Evolutionary conservation across 331 rosid species (phyloP), one percentile per base, ranked within the genome.

Genomic region (Pyrus hybrid): DNA sequence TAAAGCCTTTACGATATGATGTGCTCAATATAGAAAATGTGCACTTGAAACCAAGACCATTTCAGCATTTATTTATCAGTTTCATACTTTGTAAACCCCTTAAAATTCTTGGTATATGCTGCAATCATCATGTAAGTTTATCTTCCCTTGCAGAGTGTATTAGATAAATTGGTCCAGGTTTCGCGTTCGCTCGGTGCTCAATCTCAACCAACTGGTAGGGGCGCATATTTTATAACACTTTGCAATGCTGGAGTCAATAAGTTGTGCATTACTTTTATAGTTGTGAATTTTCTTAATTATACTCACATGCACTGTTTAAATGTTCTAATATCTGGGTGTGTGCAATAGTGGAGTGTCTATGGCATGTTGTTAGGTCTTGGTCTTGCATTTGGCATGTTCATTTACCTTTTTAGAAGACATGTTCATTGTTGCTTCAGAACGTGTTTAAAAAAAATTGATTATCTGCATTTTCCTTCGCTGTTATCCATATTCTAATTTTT

Each of bases 101-200:
- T 64, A 22, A 16, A 29, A 13, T 8, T 60, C 57, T 56, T 21
- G 43, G 18, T 29, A 16, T 45, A 32, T 33, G 68, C 20, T 68
- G 70, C 57, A 60, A 37, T 75, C 47, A 53, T 70, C 25, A 5
- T 49, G 21, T 47, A 16, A 37, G 67, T 30, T 6, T 35, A 33
- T 78, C 74, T 84, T 63, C 6, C 26, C 80, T 72, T 78, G 12
- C 91, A 90, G 97, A 86, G 80, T 79, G 43, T 89, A 45, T 85
- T 77, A 81, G 97, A 94, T 63, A 87, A 87, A 77, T 57, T 94
- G 86, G 87, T 68, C 72, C 99, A 86, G 85, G 92, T 86, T 84
- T 89, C 92, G 33, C 93, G 92, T 63, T 86, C 92, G 73, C 74
- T 85, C 47, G 85, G 85, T 65, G 49, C 49, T 43, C 96, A 80